Conservation (phyloP, 2,329 filamentous ascomycete species). For the Fusarium pseudoanthophilum region DNA sequence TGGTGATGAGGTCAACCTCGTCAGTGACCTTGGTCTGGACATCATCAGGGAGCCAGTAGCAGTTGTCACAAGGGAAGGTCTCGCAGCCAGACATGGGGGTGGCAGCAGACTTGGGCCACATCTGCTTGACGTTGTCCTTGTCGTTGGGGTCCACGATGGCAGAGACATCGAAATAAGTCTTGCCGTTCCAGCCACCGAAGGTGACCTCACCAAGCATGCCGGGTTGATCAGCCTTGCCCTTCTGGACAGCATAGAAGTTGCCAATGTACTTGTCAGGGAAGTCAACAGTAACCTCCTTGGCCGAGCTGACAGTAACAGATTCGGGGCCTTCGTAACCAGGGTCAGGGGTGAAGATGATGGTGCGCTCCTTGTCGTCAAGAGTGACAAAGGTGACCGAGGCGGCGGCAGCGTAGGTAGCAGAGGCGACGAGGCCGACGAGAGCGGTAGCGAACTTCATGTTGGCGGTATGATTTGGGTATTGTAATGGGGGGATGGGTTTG, state of each 20-base stretch:
- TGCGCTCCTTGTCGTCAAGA: conserved; percentile 63
- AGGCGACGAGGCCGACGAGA: conserved; percentile 56
- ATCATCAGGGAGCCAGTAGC: conserved; percentile 65
- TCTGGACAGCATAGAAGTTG: conserved; percentile 62
- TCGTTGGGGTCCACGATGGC: conserved; percentile 66
- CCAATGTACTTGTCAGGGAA: conserved; percentile 60
- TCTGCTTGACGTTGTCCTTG: conserved; percentile 63
- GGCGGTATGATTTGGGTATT: conserved; percentile 42
- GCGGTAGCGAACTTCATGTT: conserved; percentile 66
- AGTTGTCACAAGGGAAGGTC: conserved; percentile 63
- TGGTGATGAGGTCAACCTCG: conserved; percentile 62
- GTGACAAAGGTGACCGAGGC: conserved; percentile 68
- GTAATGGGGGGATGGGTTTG: conserved; percentile 15
- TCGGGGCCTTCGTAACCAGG: conserved; percentile 50
- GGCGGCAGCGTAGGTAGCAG: conserved; percentile 56
- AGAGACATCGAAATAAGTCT: conserved; percentile 68
- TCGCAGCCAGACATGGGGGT: conserved; percentile 61
- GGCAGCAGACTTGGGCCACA: conserved; percentile 57
- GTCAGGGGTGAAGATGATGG: conserved; percentile 62
- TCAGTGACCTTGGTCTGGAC: conserved; percentile 64
- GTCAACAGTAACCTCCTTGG: conserved; percentile 53
- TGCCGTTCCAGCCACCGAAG: conserved; percentile 59
- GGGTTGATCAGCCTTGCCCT: conserved; percentile 54
- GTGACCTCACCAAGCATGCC: conserved; percentile 66
- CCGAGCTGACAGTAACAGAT: conserved; percentile 53